Conservation (phyloP, 352 stramenopile genomes). For the Globisporangium paddicum region DNA sequence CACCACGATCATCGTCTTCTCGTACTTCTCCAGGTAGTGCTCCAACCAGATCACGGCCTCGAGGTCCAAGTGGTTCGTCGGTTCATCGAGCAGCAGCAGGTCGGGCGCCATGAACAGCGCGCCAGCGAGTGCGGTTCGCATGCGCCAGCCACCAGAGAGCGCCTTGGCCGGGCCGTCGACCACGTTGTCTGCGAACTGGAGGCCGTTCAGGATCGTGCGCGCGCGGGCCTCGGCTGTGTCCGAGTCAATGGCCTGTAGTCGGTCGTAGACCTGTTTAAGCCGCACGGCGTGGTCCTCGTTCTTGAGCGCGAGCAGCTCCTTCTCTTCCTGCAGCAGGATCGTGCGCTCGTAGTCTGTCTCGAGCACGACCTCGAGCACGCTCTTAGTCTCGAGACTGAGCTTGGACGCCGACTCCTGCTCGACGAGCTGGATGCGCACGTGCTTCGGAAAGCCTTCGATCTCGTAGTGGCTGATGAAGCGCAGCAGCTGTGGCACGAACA, state of each 20-base stretch:
- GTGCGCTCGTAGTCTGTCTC: slow-evolving; percentile 93
- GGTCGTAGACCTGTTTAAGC: slow-evolving; percentile 82
- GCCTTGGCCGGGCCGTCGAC: slow-evolving; percentile 89
- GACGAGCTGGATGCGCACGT: slow-evolving; percentile 95
- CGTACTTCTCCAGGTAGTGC: slow-evolving; percentile 88
- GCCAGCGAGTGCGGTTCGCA: slow-evolving; percentile 92
- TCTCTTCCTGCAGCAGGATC: slow-evolving; percentile 91
- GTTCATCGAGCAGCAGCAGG: slow-evolving; percentile 93
- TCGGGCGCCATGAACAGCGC: slow-evolving; percentile 95
- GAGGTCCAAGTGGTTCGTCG: slow-evolving; percentile 91
- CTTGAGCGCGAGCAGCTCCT: slow-evolving; percentile 65
- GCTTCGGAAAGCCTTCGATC: slow-evolving; percentile 94
- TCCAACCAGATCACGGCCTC: slow-evolving; percentile 92
- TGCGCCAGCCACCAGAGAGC: slow-evolving; percentile 93
- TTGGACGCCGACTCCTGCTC: slow-evolving; percentile 92
- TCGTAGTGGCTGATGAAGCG: slow-evolving; percentile 95
- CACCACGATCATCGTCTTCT: slow-evolving; percentile 94
- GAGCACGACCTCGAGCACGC: slow-evolving; percentile 94
- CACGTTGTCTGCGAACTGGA: slow-evolving; percentile 93
- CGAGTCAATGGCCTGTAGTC: slow-evolving; percentile 87
- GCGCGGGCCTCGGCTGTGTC: slow-evolving; percentile 89
- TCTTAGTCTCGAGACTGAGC: slow-evolving; percentile 71
- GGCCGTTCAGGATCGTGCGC: slow-evolving; percentile 88
- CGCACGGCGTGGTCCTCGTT: slow-evolving; percentile 43
- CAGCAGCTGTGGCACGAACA: too few relatives aligned